These are phyloP conservation scores for Cantharellus anzutake DNA, from an alignment of 768 basidiomycete species.

Conservation along the genomic window DNA sequence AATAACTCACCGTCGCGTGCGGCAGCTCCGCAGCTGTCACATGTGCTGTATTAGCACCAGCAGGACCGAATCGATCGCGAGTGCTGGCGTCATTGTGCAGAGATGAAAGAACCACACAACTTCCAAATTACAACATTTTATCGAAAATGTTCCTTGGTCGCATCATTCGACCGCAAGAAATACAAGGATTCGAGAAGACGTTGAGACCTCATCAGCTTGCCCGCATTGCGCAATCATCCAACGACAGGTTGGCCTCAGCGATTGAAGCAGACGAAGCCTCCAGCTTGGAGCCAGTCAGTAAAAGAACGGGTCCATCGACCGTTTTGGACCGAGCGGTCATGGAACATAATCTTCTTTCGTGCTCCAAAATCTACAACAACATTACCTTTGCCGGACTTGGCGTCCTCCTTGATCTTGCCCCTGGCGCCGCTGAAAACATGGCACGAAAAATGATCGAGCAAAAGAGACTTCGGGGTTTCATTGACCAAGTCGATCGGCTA, in stretches of 20 bases:
- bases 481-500: constrained; percentile 88
- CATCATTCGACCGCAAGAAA: constrained; percentile 76
- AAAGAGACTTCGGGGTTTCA: constrained; percentile 75
- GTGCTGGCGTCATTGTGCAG: constrained; percentile 82
- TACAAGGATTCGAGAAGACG: constrained; percentile 73
- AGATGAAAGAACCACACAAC: constrained; percentile 71
- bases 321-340: constrained; percentile 95
- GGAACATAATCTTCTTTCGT: constrained; percentile 95
- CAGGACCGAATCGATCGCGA: constrained; percentile 89
- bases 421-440: constrained; percentile 91
- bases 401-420: constrained; percentile 69
- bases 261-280: constrained; percentile 24
- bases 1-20: background rate
- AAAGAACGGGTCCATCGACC: constrained; percentile 79
- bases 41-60: constrained; percentile 90
- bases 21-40: constrained; percentile 75
- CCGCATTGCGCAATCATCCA: constrained; percentile 67
- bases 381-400: constrained; percentile 93
- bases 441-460: constrained; percentile 98
- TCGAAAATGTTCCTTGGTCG: constrained; percentile 98
- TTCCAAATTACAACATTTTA: constrained; percentile 75
- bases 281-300: constrained; percentile 29
- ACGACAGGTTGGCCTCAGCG: constrained; percentile 56
- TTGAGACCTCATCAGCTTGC: constrained; percentile 89
- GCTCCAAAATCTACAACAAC: constrained; percentile 94